Conservation (phyloP, 108 stramenopile genomes). For the Discostella stelligeroides region DNA sequence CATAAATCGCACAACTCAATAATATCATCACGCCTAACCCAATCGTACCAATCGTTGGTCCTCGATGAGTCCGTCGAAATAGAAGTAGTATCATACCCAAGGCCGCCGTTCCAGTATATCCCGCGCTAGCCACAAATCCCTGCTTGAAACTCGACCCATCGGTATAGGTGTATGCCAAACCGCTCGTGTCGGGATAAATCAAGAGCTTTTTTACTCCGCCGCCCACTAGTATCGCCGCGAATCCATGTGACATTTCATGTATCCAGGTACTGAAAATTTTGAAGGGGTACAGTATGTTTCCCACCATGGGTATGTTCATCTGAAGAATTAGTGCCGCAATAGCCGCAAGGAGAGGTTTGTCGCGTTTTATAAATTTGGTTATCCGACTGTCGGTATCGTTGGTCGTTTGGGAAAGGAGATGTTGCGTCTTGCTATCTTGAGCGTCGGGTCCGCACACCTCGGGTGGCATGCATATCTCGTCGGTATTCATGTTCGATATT, state of each 20-base stretch:
- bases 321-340: conserved; percentile 27
- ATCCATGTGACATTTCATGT: conserved; percentile 57
- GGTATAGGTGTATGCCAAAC: conserved; percentile 45
- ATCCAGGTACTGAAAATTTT: conserved; percentile 61
- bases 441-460: conserved; percentile 25
- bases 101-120: conserved; percentile 55
- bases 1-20: conserved; percentile 35
- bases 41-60: conserved; percentile 52
- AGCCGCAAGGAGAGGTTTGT: conserved; percentile 39
- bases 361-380: conserved; percentile 29
- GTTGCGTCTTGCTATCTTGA: conserved; percentile 8
- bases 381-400: conserved; percentile 5
- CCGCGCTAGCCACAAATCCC: conserved; percentile 50
- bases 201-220: conserved; percentile 38
- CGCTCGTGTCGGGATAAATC: conserved; percentile 49
- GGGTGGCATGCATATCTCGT: conserved; percentile 13
- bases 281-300: conserved; percentile 55
- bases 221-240: conserved; percentile 48
- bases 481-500: background rate
- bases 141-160: conserved; percentile 23
- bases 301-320: conserved; percentile 39
- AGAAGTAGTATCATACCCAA: conserved; percentile 50
- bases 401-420: conserved; percentile 8
- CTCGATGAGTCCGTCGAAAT: conserved; percentile 49
- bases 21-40: conserved; percentile 43